Evolutionary conservation across 257 asterid genomes (phyloP).

Genomic region (Capsicum baccatum): DNA sequence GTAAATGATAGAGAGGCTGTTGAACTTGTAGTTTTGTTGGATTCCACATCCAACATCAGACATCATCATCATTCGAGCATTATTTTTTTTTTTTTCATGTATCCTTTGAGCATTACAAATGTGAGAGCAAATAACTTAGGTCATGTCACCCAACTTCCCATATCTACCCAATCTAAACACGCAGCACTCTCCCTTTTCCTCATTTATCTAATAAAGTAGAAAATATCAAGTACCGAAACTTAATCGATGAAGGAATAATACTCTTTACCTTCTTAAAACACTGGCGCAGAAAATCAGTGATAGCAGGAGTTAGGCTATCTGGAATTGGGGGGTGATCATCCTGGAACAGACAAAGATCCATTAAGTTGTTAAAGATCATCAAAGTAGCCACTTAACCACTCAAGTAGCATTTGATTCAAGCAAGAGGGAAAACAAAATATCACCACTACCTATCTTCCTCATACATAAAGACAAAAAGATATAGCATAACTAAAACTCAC

Average conservation of each 20-base stretch:
- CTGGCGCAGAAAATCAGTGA: slow-evolving; percentile 57
- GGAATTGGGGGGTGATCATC: slow-evolving; percentile 63
- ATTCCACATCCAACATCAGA: background rate
- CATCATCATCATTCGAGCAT: background rate
- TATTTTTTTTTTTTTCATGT: background rate
- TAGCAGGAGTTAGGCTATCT: slow-evolving; percentile 55
- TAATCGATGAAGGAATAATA: slow-evolving; percentile 14
- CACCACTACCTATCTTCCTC: slow-evolving; percentile 22
- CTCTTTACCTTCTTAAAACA: slow-evolving; percentile 56
- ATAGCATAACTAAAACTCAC: slow-evolving; percentile 44
- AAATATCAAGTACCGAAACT: background rate
- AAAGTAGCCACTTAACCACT: slow-evolving; percentile 22
- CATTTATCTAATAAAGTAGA: background rate
- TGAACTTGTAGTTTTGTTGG: background rate
- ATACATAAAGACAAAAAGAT: slow-evolving; percentile 19
- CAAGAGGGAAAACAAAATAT: slow-evolving; percentile 16
- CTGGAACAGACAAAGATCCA: slow-evolving; percentile 36
- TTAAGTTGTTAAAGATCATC: slow-evolving; percentile 17
- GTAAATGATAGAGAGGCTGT: background rate
- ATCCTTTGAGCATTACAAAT: slow-evolving; percentile 15
- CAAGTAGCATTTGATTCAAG: slow-evolving; percentile 15
- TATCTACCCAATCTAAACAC: background rate
- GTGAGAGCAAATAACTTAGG: slow-evolving; percentile 13
- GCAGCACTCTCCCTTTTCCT: slow-evolving; percentile 9
- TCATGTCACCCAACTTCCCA: slow-evolving; percentile 11